A percentile compares a stretch with the other conserved stretches of the same genome.
Evolutionary conservation across 495 filamentous ascomycete species (phyloP).

Genomic region (Neurospora sp.): DNA sequence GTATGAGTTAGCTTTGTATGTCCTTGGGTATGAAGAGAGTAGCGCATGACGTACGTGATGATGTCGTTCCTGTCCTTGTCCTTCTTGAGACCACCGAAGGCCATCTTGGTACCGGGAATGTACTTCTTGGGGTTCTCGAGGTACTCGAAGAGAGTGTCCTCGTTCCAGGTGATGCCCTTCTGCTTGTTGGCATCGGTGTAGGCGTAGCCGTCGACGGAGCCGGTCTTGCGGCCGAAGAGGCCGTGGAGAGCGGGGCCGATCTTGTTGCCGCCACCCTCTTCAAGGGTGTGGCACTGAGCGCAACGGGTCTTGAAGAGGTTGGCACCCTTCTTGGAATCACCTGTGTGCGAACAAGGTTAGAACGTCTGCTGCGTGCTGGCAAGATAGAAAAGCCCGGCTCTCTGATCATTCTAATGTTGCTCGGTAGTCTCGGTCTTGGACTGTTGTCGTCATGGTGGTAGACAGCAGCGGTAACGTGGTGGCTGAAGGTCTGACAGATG

Average conservation of each 20-base stretch:
- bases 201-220: constrained; percentile 79
- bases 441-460: neutral
- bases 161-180: constrained; percentile 82
- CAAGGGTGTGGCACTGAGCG: constrained; percentile 95
- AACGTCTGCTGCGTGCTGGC: neutral
- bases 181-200: constrained; percentile 99
- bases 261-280: constrained; percentile 84
- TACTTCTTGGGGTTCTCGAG: constrained; percentile 50
- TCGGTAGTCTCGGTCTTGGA: neutral
- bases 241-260: constrained; percentile 94
- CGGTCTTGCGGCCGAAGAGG: constrained; percentile 94
- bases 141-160: constrained; percentile 64
- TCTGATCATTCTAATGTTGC: neutral
- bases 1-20: constrained; percentile 4
- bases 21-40: constrained; percentile 5
- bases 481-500: neutral
- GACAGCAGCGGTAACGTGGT: neutral
- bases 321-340: constrained; percentile 93
- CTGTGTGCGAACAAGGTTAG: constrained; percentile 44
- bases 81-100: constrained; percentile 99
- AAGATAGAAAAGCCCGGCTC: neutral
- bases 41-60: constrained; percentile 72
- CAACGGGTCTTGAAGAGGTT: constrained; percentile 99
- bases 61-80: constrained; percentile 98
- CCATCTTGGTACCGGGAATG: constrained; percentile 99